Conservation (phyloP, 108 stramenopile genomes). For the Fragilariopsis cylindrus region DNA sequence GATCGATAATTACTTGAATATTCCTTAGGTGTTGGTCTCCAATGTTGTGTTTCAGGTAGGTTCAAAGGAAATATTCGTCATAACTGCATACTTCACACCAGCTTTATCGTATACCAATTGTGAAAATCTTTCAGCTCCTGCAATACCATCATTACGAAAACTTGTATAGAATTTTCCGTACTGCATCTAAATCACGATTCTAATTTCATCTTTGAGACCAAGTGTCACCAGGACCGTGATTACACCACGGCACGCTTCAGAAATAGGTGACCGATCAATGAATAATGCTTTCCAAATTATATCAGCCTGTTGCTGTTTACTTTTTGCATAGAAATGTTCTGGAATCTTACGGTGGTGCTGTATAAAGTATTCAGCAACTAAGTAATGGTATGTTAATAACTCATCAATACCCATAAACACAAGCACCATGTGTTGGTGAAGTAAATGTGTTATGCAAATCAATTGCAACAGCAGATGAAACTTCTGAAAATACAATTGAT, state of each 20-base stretch:
- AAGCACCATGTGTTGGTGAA: conserved; percentile 82
- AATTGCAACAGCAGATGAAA: conserved; percentile 55
- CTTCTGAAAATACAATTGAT: conserved; percentile 59
- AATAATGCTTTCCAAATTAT: conserved; percentile 87
- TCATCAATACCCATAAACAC: conserved; percentile 91
- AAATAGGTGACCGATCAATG: conserved; percentile 73
- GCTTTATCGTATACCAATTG: conserved; percentile 56
- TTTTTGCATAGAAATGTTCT: conserved; percentile 53
- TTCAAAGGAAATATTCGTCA: conserved; percentile 95
- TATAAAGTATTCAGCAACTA: conserved; percentile 91
- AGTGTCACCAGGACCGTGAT: conserved; percentile 67
- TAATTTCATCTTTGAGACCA: conserved; percentile 51
- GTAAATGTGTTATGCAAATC: conserved; percentile 93
- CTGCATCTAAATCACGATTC: conserved; percentile 65
- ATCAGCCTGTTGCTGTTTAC: conserved; percentile 70
- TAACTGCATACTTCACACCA: conserved; percentile 81
- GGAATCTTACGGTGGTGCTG: conserved; percentile 66
- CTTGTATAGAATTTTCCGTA: conserved; percentile 56
- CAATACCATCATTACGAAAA: conserved; percentile 48
- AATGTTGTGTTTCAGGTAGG: conserved; percentile 68
- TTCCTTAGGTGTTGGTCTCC: conserved; percentile 58
- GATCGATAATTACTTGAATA: conserved; percentile 71
- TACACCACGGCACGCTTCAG: conserved; percentile 88
- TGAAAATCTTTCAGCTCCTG: conserved; percentile 54
- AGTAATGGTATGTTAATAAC: conserved; percentile 91